Evolutionary conservation across 192 early-diverging fungal genomes (phyloP).

Genomic region (Spizellomyces sp.): DNA sequence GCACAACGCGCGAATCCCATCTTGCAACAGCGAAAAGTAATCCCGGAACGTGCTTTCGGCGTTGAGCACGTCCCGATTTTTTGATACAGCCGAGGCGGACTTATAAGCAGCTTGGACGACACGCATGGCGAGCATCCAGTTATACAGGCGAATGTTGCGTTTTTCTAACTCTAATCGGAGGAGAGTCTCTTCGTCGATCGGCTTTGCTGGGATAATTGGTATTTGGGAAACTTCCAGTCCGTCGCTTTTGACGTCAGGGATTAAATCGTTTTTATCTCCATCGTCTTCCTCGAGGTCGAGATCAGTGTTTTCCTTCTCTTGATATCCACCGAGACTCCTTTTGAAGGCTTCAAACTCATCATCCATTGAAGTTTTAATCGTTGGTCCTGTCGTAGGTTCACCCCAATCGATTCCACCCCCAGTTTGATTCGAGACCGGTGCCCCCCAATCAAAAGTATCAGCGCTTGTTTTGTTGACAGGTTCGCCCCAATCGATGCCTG

Average conservation of each 20-base stretch:
- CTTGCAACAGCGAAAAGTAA: constrained; percentile 49
- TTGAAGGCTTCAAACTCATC: constrained; percentile 58
- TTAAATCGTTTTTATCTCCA: neutral
- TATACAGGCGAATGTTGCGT: constrained; percentile 51
- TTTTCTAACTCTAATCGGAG: constrained; percentile 25
- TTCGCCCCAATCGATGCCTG: constrained; percentile 43
- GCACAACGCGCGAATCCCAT: constrained; percentile 53
- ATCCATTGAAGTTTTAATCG: constrained; percentile 7
- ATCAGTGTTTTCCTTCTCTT: constrained; percentile 28
- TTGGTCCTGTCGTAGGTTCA: constrained; percentile 18
- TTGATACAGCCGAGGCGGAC: constrained; percentile 45
- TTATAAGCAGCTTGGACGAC: constrained; percentile 60
- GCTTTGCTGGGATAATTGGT: neutral
- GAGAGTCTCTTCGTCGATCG: constrained; percentile 19
- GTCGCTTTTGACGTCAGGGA: neutral
- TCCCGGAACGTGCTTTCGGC: constrained; percentile 47
- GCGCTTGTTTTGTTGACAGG: constrained; percentile 27
- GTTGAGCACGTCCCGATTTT: constrained; percentile 50
- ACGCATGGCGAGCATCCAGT: constrained; percentile 62
- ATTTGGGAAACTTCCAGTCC: neutral
- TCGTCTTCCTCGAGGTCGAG: constrained; percentile 22
- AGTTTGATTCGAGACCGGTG: constrained; percentile 12
- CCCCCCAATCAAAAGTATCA: constrained; percentile 51
- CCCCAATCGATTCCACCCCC: constrained; percentile 50
- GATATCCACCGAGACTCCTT: constrained; percentile 28